Conservation (phyloP, 1,284 basidiomycete species). For the Cutaneotrichosporon cutaneum region DNA sequence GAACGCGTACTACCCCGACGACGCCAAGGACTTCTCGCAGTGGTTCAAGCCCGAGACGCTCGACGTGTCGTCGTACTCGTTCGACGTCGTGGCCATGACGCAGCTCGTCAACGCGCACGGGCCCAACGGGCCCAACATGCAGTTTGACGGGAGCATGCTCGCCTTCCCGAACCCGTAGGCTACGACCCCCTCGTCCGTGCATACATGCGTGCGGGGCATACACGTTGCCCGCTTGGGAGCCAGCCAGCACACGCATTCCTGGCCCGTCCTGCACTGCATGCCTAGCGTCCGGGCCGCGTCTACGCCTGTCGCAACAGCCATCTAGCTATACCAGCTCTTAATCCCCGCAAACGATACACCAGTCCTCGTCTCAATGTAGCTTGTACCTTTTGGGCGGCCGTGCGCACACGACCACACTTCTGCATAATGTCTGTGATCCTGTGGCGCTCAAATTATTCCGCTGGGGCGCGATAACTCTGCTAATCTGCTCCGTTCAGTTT, state of each 20-base stretch:
- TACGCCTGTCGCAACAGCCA: too few species aligned
- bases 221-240: not conserved
- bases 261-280: not conserved
- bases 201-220: not conserved
- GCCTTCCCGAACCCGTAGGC: conserved; percentile 1
- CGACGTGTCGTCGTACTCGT: conserved; percentile 35
- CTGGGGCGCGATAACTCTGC: too few species aligned
- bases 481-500: too few species aligned
- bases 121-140: conserved; percentile 4
- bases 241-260: not conserved
- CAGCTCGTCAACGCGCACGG: conserved; percentile 18
- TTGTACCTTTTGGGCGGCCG: not conserved
- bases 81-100: conserved; percentile 32
- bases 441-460: not conserved
- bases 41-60: conserved; percentile 26
- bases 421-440: not conserved
- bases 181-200: not conserved
- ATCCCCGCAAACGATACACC: too few species aligned
- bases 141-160: conserved; percentile 12
- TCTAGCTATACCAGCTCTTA: too few species aligned
- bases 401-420: not conserved
- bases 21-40: conserved; percentile 2
- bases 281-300: too few species aligned
- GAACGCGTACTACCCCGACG: not conserved
- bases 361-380: not conserved